These are phyloP conservation scores for Trichoderma arundinaceum DNA, from an alignment of 2,329 filamentous ascomycete genomes.

Conservation along the genomic window DNA sequence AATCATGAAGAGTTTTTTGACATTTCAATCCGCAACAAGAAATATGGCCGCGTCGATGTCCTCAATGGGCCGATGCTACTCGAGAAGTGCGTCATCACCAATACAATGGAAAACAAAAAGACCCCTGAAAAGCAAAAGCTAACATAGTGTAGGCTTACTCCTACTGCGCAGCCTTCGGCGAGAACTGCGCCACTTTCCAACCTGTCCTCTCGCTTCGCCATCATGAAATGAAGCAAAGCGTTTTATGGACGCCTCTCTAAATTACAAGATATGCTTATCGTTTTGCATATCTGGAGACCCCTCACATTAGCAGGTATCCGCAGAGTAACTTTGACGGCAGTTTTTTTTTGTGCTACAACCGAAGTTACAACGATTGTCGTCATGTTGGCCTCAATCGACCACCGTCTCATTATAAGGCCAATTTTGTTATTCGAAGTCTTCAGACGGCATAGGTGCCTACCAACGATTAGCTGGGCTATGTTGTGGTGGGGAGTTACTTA, in stretches of 20 bases:
- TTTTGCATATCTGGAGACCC: constrained; percentile 4
- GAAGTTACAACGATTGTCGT: background rate
- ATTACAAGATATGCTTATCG: background rate
- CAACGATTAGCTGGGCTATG: constrained; percentile 31
- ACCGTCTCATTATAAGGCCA: background rate
- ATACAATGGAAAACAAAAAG: background rate
- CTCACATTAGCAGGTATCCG: background rate
- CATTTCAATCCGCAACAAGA: constrained; percentile 84
- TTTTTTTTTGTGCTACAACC: background rate
- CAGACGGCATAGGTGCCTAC: constrained; percentile 52
- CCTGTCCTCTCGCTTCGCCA: constrained; percentile 77
- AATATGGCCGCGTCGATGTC: constrained; percentile 91
- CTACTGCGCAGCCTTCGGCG: constrained; percentile 63
- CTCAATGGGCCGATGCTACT: constrained; percentile 85
- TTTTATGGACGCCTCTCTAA: background rate
- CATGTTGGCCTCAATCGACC: background rate
- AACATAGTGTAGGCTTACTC: constrained; percentile 61
- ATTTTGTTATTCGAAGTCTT: constrained; percentile 52
- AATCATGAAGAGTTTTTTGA: constrained; percentile 98
- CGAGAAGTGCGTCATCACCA: constrained; percentile 73
- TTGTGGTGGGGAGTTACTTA: constrained; percentile 51
- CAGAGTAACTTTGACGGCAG: background rate
- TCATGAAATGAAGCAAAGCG: constrained; percentile 49
- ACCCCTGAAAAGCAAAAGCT: constrained; percentile 7
- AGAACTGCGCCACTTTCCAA: constrained; percentile 70